phyloP scores from a whole-genome alignment of 176 grass and related monocot species.

The Zoysia japonica region DNA sequence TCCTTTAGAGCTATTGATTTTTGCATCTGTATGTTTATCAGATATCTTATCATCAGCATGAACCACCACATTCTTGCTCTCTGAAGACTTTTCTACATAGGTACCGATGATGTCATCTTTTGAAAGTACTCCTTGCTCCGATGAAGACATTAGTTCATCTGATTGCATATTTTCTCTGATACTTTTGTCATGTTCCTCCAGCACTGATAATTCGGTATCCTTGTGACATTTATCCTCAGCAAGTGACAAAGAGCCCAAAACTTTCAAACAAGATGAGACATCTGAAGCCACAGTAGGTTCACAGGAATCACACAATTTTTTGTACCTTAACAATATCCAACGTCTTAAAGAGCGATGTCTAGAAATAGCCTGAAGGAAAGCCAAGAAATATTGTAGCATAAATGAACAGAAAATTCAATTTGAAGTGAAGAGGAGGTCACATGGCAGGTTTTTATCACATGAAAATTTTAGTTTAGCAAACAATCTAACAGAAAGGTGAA shows the following conservation, averaged over 20 bases:
- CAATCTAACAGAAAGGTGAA: constrained; percentile 30
- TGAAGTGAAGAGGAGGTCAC: constrained; percentile 1
- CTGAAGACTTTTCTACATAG: constrained; percentile 16
- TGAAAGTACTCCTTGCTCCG: constrained; percentile 25
- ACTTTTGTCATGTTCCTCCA: constrained; percentile 35
- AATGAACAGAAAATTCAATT: constrained; percentile 7
- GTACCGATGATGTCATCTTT: constrained; percentile 13
- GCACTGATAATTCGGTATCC: constrained; percentile 37
- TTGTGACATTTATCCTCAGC: constrained; percentile 48
- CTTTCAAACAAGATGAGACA: constrained; percentile 69
- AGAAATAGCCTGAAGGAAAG: constrained; percentile 65
- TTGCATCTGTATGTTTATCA: constrained; percentile 39
- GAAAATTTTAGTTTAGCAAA: constrained; percentile 12
- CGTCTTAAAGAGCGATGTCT: constrained; percentile 64
- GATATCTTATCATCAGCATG: constrained; percentile 35
- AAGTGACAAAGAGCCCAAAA: constrained; percentile 70
- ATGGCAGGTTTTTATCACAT: constrained; percentile 1
- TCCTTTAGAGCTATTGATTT: constrained; percentile 27
- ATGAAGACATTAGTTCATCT: constrained; percentile 5
- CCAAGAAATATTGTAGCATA: constrained; percentile 11
- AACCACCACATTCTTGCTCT: constrained; percentile 32
- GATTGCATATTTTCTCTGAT: constrained; percentile 22
- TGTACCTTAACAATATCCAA: constrained; percentile 78
- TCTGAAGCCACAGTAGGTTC: constrained; percentile 52
- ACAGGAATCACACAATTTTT: constrained; percentile 61